Conservation (phyloP, 2,329 filamentous ascomycete species). For the Apiospora malaysiana region DNA sequence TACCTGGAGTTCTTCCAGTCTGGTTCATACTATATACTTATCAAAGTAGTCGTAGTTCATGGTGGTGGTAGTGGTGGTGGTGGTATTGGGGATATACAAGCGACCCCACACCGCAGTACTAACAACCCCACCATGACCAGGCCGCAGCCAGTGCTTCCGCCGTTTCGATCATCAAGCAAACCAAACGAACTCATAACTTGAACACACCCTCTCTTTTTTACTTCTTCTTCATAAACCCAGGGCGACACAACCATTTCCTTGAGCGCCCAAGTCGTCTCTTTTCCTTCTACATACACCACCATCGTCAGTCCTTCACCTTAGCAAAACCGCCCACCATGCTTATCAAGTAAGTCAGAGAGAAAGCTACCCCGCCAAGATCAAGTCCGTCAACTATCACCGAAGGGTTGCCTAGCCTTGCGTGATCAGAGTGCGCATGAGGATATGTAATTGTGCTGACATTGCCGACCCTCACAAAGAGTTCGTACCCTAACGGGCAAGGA, state of each 20-base stretch:
- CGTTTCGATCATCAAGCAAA: slow-evolving; percentile 12
- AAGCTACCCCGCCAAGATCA: slow-evolving; percentile 11
- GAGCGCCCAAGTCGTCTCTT: slow-evolving; percentile 1
- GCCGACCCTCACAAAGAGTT: slow-evolving; percentile 66
- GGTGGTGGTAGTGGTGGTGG: too few species aligned
- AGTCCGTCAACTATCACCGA: background rate
- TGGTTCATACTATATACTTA: background rate
- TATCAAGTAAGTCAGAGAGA: slow-evolving; percentile 56
- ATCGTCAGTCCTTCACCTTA: background rate
- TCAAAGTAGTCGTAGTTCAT: too few species aligned
- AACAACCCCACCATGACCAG: slow-evolving; percentile 5
- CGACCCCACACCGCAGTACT: slow-evolving; percentile 5
- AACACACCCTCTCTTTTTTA: background rate
- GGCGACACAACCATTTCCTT: slow-evolving; percentile 17
- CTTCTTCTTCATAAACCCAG: background rate
- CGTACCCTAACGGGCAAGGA: slow-evolving; percentile 98
- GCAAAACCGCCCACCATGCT: slow-evolving; percentile 45
- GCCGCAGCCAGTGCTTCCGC: slow-evolving; percentile 10
- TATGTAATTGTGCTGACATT: background rate
- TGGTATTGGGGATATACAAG: too few species aligned
- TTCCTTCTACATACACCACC: background rate
- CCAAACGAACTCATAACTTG: background rate
- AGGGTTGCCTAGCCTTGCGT: background rate
- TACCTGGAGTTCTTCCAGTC: background rate
- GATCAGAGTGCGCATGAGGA: background rate